Conservation (phyloP, 2,329 filamentous ascomycete genomes). For the Arthrinium puccinioides region DNA sequence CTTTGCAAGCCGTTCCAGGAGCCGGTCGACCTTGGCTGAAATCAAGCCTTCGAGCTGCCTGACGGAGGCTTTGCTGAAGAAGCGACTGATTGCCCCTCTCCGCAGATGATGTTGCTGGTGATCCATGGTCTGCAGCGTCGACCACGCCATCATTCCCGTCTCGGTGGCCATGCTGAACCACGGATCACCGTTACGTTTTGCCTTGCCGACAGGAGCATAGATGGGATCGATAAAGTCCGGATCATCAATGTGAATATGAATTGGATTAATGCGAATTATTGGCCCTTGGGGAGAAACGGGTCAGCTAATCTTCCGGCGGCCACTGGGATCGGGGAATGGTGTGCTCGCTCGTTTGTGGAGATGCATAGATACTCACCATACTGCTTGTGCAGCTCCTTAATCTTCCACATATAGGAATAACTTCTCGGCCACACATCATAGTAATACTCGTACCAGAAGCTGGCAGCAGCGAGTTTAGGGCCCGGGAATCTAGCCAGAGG, state of each 20-base stretch:
- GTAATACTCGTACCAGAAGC: constrained; percentile 12
- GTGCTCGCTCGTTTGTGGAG: too few relatives aligned
- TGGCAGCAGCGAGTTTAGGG: constrained; percentile 10
- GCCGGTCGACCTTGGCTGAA: background rate
- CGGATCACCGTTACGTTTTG: background rate
- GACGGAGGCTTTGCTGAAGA: background rate
- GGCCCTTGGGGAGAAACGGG: too few relatives aligned
- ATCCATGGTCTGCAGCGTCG: background rate
- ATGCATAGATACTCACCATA: too few relatives aligned
- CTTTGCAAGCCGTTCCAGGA: background rate
- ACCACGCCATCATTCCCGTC: background rate
- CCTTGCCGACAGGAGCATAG: background rate
- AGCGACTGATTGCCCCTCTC: background rate
- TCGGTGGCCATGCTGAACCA: background rate
- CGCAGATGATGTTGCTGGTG: background rate
- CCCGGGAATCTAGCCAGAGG: constrained; percentile 13
- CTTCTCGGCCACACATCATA: constrained; percentile 9
- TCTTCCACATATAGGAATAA: background rate
- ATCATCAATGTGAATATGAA: background rate
- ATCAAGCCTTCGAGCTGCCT: background rate
- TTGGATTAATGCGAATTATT: background rate
- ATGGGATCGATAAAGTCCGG: background rate
- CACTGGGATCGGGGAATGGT: too few relatives aligned
- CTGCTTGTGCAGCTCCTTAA: background rate
- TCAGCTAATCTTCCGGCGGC: too few relatives aligned